Evolutionary conservation across 495 filamentous ascomycete genomes (phyloP).

Genomic region (Penicillium bovifimosum): DNA sequence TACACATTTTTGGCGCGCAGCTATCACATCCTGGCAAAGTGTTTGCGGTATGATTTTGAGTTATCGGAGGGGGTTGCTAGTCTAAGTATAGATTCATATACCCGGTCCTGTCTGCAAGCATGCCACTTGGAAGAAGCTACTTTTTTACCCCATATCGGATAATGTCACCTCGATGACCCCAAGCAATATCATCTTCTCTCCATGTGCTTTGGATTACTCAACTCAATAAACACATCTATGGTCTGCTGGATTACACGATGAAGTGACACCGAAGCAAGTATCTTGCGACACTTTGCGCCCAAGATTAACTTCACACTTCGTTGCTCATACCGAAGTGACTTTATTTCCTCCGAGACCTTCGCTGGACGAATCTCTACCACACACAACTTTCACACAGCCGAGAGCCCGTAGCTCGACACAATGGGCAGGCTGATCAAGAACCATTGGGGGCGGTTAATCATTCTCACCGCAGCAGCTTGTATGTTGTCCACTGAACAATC

Average conservation of each 20-base stretch:
- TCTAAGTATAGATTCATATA: constrained; percentile 27
- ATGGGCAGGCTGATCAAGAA: constrained; percentile 99
- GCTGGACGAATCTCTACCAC: constrained; percentile 24
- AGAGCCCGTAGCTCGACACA: constrained; percentile 21
- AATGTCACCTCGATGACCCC: constrained; percentile 13
- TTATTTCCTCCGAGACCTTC: constrained; percentile 2
- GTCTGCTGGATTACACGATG: not conserved
- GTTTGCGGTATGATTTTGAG: not conserved
- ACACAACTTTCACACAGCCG: constrained; percentile 1
- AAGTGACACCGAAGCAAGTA: not conserved
- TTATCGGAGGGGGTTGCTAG: constrained; percentile 1
- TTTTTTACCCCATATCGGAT: constrained; percentile 6
- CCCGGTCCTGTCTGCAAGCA: constrained; percentile 7
- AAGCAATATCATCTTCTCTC: not conserved
- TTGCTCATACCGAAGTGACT: not conserved
- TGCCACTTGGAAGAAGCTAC: not conserved
- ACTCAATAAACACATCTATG: not conserved
- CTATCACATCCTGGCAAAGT: constrained; percentile 10
- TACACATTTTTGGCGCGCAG: constrained; percentile 16
- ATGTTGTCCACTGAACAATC: constrained; percentile 32
- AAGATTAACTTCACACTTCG: not conserved
- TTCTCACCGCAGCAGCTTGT: constrained; percentile 81
- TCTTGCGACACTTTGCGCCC: not conserved
- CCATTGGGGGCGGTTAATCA: constrained; percentile 92
- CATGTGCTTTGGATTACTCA: not conserved